Evolutionary conservation across 169 alveolate species (phyloP).

Genomic region (Hepatocystis sp.): DNA sequence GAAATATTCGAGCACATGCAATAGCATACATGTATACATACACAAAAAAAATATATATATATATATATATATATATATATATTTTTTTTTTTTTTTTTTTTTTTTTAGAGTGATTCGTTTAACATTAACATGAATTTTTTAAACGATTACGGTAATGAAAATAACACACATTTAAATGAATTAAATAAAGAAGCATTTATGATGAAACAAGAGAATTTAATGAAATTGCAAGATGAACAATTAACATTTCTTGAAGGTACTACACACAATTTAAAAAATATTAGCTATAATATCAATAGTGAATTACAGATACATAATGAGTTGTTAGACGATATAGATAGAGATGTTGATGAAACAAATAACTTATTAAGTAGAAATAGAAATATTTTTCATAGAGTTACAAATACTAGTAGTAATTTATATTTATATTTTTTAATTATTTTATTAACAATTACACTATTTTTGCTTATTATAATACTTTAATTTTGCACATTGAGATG

Average conservation of each 20-base stretch:
- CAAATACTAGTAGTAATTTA: conserved; percentile 79
- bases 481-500: too few relatives aligned
- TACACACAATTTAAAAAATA: conserved; percentile 81
- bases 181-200: conserved; percentile 42
- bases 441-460: conserved; percentile 74
- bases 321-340: conserved; percentile 79
- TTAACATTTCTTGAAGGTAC: conserved; percentile 80
- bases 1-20: too few relatives aligned
- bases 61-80: background rate
- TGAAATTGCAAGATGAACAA: conserved; percentile 84
- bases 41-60: conserved; percentile 1
- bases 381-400: conserved; percentile 75
- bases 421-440: conserved; percentile 77
- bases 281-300: conserved; percentile 82
- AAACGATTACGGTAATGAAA: conserved; percentile 41
- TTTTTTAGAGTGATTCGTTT: conserved; percentile 33
- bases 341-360: conserved; percentile 80
- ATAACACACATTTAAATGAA: conserved; percentile 30
- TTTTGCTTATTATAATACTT: conserved; percentile 72
- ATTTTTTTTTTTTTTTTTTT: background rate
- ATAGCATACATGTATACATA: background rate
- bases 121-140: conserved; percentile 38
- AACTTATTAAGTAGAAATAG: conserved; percentile 79
- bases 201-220: conserved; percentile 77
- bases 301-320: conserved; percentile 82